Base-by-base conservation (phyloP, 495 filamentous ascomycete species). In the Monascus purpureus region DNA sequence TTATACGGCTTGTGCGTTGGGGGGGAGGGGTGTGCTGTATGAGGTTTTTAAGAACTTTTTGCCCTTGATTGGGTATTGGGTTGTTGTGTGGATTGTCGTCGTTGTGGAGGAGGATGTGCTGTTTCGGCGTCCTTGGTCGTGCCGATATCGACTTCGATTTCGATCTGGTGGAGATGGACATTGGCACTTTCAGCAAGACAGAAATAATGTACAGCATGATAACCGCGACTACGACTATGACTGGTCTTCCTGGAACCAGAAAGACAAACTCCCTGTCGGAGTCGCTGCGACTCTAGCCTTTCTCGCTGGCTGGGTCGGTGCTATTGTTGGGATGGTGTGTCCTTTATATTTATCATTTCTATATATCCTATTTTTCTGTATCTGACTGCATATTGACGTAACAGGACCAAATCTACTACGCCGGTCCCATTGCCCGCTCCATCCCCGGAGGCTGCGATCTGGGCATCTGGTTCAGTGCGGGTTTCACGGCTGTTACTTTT, bases 21-120 rank as follows among this genome's bases (percentile, higher is more conserved):
- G 61, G n/a, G 66, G 66, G 0, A 59, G 65, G 2, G 49, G 68
- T 33, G 50, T 43, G 6, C 40, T 68, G 16, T 65, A 63, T 34
- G 41, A 54, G 17, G 57, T 70, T 8, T 67, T 68, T 40, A 52
- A 56, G 31, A 53, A 61, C 32, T 63, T 68, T 31, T 43, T 70
- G 17, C 55, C 61, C 2, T 35, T 70, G 8, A 70, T 70, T 32
- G 62, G 62, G 15, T 70, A 68, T 32, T 70, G 66, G 66, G 43
- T 59, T 6, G 43, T 63, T 23, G 64, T 66, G 16, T 67, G 54
- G 49, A 37, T 67, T 33, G 41, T 53, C 6, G 58, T 69, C 24
- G 45, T 57, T 1, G 28, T 65, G 4, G 55, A 67, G 35, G 55
- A 68, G 32, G 50, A 67, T 13, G 5, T 56, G n/a, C 31, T 67